phyloP scores from a whole-genome alignment of 192 early-diverging fungal species.

The Backusella liffmaniae region DNA sequence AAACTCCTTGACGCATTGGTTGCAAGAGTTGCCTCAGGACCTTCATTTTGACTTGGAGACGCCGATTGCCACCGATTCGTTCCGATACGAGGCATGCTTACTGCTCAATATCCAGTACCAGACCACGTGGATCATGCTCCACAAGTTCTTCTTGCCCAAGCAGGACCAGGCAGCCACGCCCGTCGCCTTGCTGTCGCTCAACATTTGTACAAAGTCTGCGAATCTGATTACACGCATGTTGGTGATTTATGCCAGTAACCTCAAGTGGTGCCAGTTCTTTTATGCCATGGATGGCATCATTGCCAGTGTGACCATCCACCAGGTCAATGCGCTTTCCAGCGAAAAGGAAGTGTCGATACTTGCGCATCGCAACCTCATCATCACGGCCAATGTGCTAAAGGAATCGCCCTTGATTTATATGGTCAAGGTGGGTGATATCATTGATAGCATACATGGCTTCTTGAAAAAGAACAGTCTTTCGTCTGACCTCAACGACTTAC shows the following conservation, averaged over 20 bases:
- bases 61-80: slow-evolving; percentile 23
- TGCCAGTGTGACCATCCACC: slow-evolving; percentile 40
- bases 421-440: slow-evolving; percentile 40
- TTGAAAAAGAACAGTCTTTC: slow-evolving; percentile 32
- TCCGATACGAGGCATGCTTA: slow-evolving; percentile 37
- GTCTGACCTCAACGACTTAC: slow-evolving; percentile 25
- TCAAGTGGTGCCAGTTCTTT: slow-evolving; percentile 44
- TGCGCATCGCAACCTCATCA: slow-evolving; percentile 38
- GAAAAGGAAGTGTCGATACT: slow-evolving; percentile 35
- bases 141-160: slow-evolving; percentile 44
- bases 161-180: slow-evolving; percentile 43
- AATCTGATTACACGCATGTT: slow-evolving; percentile 40
- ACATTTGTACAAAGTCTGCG: slow-evolving; percentile 44
- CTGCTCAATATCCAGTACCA: slow-evolving; percentile 41
- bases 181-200: slow-evolving; percentile 38
- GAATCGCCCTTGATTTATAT: slow-evolving; percentile 38
- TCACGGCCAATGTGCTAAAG: slow-evolving; percentile 34
- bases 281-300: slow-evolving; percentile 39
- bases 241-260: slow-evolving; percentile 31
- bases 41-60: slow-evolving; percentile 36
- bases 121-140: slow-evolving; percentile 45
- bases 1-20: slow-evolving; percentile 38
- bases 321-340: slow-evolving; percentile 40
- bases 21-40: slow-evolving; percentile 28
- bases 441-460: slow-evolving; percentile 38